Evolutionary conservation across 208 protist genomes (phyloP).

Genomic region (Tritrichomonas foetus): DNA sequence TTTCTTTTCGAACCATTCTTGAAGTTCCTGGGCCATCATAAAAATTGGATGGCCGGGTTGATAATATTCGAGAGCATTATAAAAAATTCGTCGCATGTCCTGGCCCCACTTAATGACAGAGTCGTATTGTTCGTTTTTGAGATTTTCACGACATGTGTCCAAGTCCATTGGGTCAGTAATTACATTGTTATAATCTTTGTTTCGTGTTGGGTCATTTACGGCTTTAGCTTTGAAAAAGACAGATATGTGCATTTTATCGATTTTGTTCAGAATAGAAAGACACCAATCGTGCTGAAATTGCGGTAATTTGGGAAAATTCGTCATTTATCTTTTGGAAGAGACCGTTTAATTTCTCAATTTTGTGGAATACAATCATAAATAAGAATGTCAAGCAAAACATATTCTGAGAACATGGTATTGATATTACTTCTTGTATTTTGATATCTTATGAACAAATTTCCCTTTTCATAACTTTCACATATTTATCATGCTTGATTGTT

Average conservation of each 20-base stretch:
- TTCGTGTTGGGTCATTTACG: neutral
- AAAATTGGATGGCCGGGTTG: neutral
- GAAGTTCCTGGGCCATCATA: neutral
- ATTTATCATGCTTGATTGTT: too few relatives aligned
- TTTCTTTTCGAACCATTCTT: neutral
- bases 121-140: neutral
- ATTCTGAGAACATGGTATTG: too few relatives aligned
- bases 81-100: neutral
- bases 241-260: neutral
- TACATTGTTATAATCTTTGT: neutral
- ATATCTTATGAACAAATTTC: too few relatives aligned
- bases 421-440: too few relatives aligned
- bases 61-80: neutral
- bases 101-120: neutral
- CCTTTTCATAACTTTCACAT: too few relatives aligned
- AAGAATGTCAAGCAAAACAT: too few relatives aligned
- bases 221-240: neutral
- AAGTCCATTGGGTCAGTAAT: neutral
- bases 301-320: neutral
- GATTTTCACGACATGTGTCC: neutral
- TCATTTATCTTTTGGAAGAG: too few relatives aligned
- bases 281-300: neutral
- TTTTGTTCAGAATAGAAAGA: neutral
- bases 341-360: too few relatives aligned
- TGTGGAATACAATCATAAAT: too few relatives aligned